These are phyloP conservation scores for Phycomyces nitens DNA, from an alignment of 192 early-diverging fungal species.

Conservation along the genomic window DNA sequence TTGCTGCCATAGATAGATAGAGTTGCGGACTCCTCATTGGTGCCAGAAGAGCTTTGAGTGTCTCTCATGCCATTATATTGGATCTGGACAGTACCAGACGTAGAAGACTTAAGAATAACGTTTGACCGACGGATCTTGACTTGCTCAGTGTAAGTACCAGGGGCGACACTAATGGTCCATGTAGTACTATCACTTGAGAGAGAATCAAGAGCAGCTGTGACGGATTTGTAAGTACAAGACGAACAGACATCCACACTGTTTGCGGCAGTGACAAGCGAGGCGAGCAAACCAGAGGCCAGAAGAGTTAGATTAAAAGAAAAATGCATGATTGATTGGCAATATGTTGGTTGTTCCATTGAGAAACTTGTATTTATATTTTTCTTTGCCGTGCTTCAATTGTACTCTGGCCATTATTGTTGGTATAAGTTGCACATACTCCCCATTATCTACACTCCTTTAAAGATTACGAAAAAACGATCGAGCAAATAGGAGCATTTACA, in stretches of 20 bases:
- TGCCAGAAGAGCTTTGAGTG: slow-evolving; percentile 6
- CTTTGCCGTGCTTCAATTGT: too few relatives aligned
- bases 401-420: too few relatives aligned
- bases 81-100: slow-evolving; percentile 5
- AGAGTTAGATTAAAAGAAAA: too few relatives aligned
- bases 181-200: slow-evolving; percentile 11
- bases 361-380: too few relatives aligned
- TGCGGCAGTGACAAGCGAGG: not conserved
- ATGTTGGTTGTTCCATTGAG: too few relatives aligned
- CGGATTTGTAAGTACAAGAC: slow-evolving; percentile 6
- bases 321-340: too few relatives aligned
- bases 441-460: too few relatives aligned
- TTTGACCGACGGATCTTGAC: slow-evolving; percentile 17
- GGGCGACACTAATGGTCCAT: slow-evolving; percentile 9
- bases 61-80: slow-evolving; percentile 8
- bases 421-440: too few relatives aligned
- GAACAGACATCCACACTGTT: slow-evolving; percentile 12
- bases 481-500: too few relatives aligned
- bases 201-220: not conserved
- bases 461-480: too few relatives aligned
- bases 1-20: slow-evolving; percentile 10
- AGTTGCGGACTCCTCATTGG: slow-evolving; percentile 9
- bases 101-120: slow-evolving; percentile 4
- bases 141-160: slow-evolving; percentile 15
- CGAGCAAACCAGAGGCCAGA: too few relatives aligned